Evolutionary conservation across 768 basidiomycete species (phyloP), one percentile per base, ranked within the genome.

Genomic region (Kwoniella dendrophila): DNA sequence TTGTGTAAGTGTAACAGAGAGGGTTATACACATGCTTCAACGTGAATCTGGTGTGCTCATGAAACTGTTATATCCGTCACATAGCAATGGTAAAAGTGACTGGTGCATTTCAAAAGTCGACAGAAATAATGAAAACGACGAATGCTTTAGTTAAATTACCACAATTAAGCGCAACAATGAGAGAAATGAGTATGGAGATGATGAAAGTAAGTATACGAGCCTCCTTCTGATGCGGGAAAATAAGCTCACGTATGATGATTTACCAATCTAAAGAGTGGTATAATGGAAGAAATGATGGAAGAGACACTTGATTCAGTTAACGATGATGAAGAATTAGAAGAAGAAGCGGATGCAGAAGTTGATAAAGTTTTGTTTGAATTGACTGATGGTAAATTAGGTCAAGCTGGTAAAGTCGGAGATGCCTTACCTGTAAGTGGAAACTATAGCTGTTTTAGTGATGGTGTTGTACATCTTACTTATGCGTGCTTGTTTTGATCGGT

Each of bases 131-230:
- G 94, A 98, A 90, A 81, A 83, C 94, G 41, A 94, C 93, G n/a
- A 98, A 95, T 81, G 82, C 88, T 27, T 84, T 98, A 48, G 82
- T 98, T 67, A 93, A 87, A 72, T 83, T 99, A 16, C 96, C 96
- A 18, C 92, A 98, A 78, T 86, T 98, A 49, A 89, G 88, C 79
- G 88, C 86, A 65, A 85, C 86, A 0, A 99, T 99, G 96, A 86
- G 92, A 34, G 90, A 96, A 74, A 94, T 99, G 92, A 92, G 89
- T 70, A 92, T 94, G 88, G 96, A 99, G 80, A 97, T 98, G 96
- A 98, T 90, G 64, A 98, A 98, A 86, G 95, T 89, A 68, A 40
- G 82, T 56, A 16, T 8, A 24, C 14, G 22, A 36, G 18, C 27
- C 0, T 6, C 22, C 30, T 11, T 18, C 24, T 43, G 38, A 30